Base-by-base conservation (phyloP, 2,329 filamentous ascomycete species). In the Aciculosporium take region DNA sequence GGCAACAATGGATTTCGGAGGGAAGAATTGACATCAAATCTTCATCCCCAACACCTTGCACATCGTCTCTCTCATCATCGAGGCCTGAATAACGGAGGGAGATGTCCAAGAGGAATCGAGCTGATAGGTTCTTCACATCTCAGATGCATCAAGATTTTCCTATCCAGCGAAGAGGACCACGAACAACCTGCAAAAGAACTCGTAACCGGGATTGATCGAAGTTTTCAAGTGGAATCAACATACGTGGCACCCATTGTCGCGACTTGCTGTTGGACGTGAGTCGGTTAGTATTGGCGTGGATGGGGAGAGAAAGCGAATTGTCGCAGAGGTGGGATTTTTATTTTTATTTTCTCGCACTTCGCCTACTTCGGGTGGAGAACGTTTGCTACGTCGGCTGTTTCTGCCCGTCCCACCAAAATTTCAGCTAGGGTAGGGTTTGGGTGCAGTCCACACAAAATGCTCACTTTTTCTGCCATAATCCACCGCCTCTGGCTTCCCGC, bases 121-220 rank as follows among this genome's bases (percentile, higher is more conserved):
- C 82, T 86, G 80, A 78, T 71, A 64, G 60, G 53, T 45, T 51
- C 48, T 46, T 61, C 56, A 56, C 52, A 49, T 53, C 41, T 46
- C 40, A 47, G 27, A 13, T 17, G 24, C 20, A 30, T 37, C 17
- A 45, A 48, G 66, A 51, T 50, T 42, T 42, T 52, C 50, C 54
- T 60, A 62, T 73, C 79, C 79, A 86, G 82, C 79, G 76, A 85
- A n/a, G 78, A 82, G 79, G 79, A 85, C 82, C 72, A 76, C 76
- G 74, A 45, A 84, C 81, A 84, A 85, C 82, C 79, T 76, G 67
- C 69, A 66, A 68, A 60, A 59, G 48, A 41, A 52, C 52, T 67
- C 65, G 70, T 67, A 61, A 69, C 69, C 68, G 66, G 69, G 65
- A 59, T 53, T 35, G 51, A 47, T 51, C 38, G 34, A 48, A 48